Percentiles rank a stretch among this genome's conserved stretches.
These are phyloP conservation scores for Lumnitzera littorea DNA, from an alignment of 345 rosid species.

Conservation along the genomic window DNA sequence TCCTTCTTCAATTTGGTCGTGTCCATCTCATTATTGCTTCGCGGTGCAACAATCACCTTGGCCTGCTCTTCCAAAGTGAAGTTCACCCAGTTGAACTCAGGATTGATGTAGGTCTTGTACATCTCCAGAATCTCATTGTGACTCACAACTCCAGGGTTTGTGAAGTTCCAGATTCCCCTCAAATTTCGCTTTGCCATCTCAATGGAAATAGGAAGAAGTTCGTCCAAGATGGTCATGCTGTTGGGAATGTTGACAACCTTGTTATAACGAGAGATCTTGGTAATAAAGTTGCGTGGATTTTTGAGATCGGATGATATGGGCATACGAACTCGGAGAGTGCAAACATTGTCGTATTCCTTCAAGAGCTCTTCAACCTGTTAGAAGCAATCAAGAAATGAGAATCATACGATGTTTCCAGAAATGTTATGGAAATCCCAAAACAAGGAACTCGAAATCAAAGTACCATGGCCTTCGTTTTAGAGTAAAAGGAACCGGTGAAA, in stretches of 20 bases:
- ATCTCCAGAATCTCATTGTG: slow-evolving; percentile 92
- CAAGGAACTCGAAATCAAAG: no score
- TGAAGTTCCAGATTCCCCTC: slow-evolving; percentile 87
- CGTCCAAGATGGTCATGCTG: slow-evolving; percentile 89
- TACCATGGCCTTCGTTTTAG: slow-evolving; percentile 77
- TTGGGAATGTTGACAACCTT: slow-evolving; percentile 91
- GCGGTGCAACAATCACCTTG: slow-evolving; percentile 78
- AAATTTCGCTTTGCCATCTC: slow-evolving; percentile 92
- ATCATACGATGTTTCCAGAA: no score
- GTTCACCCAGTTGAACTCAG: slow-evolving; percentile 55
- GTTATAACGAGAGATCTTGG: slow-evolving; percentile 82
- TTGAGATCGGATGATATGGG: slow-evolving; percentile 85
- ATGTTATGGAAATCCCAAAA: no score
- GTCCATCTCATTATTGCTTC: slow-evolving; percentile 91
- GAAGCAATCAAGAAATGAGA: not conserved
- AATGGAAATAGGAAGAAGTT: slow-evolving; percentile 71
- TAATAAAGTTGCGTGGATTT: slow-evolving; percentile 88
- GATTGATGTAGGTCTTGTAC: slow-evolving; percentile 80
- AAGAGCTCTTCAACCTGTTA: slow-evolving; percentile 85
- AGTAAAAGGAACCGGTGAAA: slow-evolving; percentile 39
- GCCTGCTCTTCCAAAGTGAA: slow-evolving; percentile 87
- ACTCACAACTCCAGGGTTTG: slow-evolving; percentile 86
- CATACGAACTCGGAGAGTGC: slow-evolving; percentile 91
- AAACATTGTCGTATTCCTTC: slow-evolving; percentile 77
- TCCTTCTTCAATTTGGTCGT: slow-evolving; percentile 76